Conservation (phyloP, 768 basidiomycete species). For the Tremella mesenterica region DNA sequence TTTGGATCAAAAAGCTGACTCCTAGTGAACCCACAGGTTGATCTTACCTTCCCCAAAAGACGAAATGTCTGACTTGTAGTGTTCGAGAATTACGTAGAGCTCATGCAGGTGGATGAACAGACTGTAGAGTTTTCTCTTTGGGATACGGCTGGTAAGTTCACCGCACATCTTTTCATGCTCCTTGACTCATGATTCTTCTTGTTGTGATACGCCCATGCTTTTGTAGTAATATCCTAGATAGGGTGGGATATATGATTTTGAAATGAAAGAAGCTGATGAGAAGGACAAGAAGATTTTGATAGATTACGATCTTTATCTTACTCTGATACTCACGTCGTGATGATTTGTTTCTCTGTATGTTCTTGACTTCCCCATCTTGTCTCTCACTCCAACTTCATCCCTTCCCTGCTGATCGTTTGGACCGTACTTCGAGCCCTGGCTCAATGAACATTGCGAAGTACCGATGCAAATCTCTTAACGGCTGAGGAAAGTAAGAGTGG, state of each 20-base stretch:
- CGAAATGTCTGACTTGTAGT: too few relatives aligned
- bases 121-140: slow-evolving; percentile 83
- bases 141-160: slow-evolving; percentile 89
- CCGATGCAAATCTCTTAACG: too few relatives aligned
- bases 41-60: too few relatives aligned
- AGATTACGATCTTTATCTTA: slow-evolving; percentile 87
- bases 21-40: too few relatives aligned
- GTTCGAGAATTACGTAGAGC: slow-evolving; percentile 95
- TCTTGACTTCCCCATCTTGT: neutral
- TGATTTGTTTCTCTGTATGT: slow-evolving; percentile 89
- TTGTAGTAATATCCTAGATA: neutral
- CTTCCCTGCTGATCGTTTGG: neutral
- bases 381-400: neutral
- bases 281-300: slow-evolving; percentile 56
- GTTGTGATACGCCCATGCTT: neutral
- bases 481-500: too few relatives aligned
- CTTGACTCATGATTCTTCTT: too few relatives aligned
- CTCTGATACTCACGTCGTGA: slow-evolving; percentile 90
- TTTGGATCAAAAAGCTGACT: too few relatives aligned
- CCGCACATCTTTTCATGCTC: too few relatives aligned
- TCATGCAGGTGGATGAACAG: slow-evolving; percentile 76
- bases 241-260: neutral
- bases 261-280: neutral
- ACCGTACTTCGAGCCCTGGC: neutral
- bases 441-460: too few relatives aligned